Percentiles rank a stretch among this genome's conserved stretches.
Evolutionary conservation across 768 basidiomycete genomes (phyloP).

Genomic region (Mycena vulgaris): DNA sequence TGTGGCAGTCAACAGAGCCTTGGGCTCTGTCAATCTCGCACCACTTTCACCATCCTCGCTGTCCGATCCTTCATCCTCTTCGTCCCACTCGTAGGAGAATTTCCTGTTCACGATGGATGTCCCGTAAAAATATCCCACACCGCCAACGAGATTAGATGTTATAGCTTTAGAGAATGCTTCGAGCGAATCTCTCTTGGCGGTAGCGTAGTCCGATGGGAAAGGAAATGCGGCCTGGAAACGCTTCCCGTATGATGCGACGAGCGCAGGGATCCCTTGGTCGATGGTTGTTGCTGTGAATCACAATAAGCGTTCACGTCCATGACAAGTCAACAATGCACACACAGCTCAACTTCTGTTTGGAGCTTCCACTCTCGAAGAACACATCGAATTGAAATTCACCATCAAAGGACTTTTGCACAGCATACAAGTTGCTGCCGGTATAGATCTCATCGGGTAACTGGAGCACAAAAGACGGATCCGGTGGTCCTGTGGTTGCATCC

Average conservation of each 20-base stretch:
- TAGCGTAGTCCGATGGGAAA: constrained; percentile 67
- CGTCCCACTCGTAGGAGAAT: constrained; percentile 94
- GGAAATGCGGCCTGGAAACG: constrained; percentile 84
- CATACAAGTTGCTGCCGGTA: constrained; percentile 84
- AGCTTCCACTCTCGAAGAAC: constrained; percentile 85
- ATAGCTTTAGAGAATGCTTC: constrained; percentile 88
- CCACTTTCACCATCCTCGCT: constrained; percentile 61
- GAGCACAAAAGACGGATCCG: constrained; percentile 87
- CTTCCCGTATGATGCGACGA: constrained; percentile 71
- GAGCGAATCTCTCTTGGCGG: constrained; percentile 64
- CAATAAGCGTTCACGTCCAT: constrained; percentile 12
- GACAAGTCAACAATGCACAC: constrained; percentile 4
- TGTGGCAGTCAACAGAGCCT: constrained; percentile 88
- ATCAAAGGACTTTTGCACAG: constrained; percentile 89
- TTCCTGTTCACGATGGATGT: constrained; percentile 88
- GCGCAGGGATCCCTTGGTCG: constrained; percentile 78
- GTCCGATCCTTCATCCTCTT: constrained; percentile 61
- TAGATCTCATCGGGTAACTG: constrained; percentile 83
- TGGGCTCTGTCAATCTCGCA: constrained; percentile 81
- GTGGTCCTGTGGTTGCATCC: constrained; percentile 61
- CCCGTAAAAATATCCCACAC: constrained; percentile 96
- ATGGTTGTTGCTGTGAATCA: constrained; percentile 68
- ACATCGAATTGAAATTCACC: constrained; percentile 93
- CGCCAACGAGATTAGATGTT: constrained; percentile 93
- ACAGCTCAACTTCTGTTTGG: constrained; percentile 77